These are phyloP conservation scores for Candolleomyces aberdarensis DNA, from an alignment of 768 basidiomycete species.

Conservation along the genomic window DNA sequence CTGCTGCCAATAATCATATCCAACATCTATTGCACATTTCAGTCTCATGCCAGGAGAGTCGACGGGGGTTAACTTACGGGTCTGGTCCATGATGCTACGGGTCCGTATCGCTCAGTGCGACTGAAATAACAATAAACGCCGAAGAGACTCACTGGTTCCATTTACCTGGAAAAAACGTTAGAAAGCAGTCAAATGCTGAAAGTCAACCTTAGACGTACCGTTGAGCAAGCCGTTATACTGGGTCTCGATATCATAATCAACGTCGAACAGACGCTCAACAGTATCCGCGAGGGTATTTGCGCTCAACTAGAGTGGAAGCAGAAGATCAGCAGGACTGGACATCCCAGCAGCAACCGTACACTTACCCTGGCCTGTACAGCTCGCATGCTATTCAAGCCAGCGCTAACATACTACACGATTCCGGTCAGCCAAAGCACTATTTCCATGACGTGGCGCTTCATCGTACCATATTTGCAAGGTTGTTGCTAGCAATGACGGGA, in stretches of 20 bases:
- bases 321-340: background rate
- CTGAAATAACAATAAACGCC: background rate
- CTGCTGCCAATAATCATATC: constrained; percentile 72
- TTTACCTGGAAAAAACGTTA: constrained; percentile 38
- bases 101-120: background rate
- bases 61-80: constrained; percentile 33
- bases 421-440: no score
- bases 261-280: constrained; percentile 55
- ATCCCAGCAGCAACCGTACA: background rate
- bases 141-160: constrained; percentile 53
- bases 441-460: no score
- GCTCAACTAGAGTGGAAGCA: constrained; percentile 32
- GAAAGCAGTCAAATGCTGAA: background rate
- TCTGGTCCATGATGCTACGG: constrained; percentile 66
- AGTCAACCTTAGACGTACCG: constrained; percentile 28
- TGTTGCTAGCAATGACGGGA: constrained; percentile 56
- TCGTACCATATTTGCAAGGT: constrained; percentile 31
- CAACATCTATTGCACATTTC: constrained; percentile 34
- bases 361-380: constrained; percentile 57
- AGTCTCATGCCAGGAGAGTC: background rate
- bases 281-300: constrained; percentile 55
- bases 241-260: constrained; percentile 58
- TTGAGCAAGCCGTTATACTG: constrained; percentile 58
- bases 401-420: constrained; percentile 28
- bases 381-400: constrained; percentile 58